phyloP scores from a whole-genome alignment of 192 early-diverging fungal species.

The Backusella westeae region DNA sequence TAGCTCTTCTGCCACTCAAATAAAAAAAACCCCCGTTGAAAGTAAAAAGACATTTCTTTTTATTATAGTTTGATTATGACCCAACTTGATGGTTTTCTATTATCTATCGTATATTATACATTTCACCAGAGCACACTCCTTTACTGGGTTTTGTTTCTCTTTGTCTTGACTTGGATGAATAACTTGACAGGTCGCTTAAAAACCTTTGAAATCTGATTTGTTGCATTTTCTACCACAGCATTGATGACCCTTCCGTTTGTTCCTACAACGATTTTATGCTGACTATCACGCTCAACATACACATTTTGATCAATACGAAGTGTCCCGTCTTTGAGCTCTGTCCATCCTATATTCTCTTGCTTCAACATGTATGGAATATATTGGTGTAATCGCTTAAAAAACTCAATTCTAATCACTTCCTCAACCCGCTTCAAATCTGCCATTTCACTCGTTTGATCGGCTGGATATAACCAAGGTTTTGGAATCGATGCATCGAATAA shows the following conservation, averaged over 20 bases:
- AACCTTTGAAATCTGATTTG: conserved; percentile 33
- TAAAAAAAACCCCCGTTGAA: no score
- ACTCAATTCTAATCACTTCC: conserved; percentile 56
- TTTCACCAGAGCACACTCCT: not conserved
- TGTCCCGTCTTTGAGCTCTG: conserved; percentile 35
- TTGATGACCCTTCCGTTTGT: conserved; percentile 44
- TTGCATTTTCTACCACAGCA: conserved; percentile 36
- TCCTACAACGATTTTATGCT: conserved; percentile 57
- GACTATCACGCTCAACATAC: conserved; percentile 48
- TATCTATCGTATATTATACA: not conserved
- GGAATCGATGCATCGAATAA: conserved; percentile 34
- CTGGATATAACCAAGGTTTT: conserved; percentile 51
- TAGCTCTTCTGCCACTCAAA: no score
- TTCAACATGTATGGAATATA: conserved; percentile 56
- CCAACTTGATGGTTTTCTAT: no score
- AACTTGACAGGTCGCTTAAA: conserved; percentile 44
- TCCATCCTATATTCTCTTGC: conserved; percentile 58
- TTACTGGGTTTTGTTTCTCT: conserved; percentile 22
- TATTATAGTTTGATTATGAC: not conserved
- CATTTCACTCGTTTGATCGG: conserved; percentile 47
- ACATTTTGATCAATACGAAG: conserved; percentile 57
- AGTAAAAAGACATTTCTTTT: not conserved
- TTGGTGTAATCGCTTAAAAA: conserved; percentile 48
- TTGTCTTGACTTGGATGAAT: conserved; percentile 50
- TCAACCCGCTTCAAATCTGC: conserved; percentile 53